Base-by-base conservation (phyloP, 1,284 basidiomycete species). In the Ganoderma meredithae region DNA sequence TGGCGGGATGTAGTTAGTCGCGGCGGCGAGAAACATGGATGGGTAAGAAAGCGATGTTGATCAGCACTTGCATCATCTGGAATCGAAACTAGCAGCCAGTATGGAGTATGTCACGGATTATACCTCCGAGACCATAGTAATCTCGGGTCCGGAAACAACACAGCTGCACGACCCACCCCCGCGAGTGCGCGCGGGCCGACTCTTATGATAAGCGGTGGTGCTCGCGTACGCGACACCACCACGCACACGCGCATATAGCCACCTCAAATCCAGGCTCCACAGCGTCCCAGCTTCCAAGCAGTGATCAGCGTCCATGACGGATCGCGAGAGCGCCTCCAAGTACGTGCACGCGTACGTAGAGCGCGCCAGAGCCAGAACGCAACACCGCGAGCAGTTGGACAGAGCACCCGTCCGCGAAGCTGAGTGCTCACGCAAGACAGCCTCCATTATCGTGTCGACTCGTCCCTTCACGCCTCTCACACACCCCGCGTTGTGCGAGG, bases 381-480 rank as follows among this genome's bases (percentile, higher is more conserved):
- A 1, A 3, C 27, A 31, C 27, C 27, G 27, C 27, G 27, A 31
- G 27, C 27, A 31, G 27, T 31, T 3, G 27, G 1, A 3, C 44
- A 47, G n/a, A 47, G n/a, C 27, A 39, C 44, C 33, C 62, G 47
- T 53, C 19, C 62, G 44, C 62, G 62, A 60, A 49, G 58, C 64
- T 7, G 7, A 36, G 33, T 36, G 36, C 36, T 65, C 49, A 31
- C 58, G 61, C 47, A 22, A 49, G 47, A 49, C 47, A 49, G 47
- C 47, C 22, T 49, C 25, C 13, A 22, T 22, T 13, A 49, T 25
- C 47, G 44, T 19, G 19, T 47, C 44, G n/a, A 8, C 44, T 8
- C 36, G 36, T 36, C n/a, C 44, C 4, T 22, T 9, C 4, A 31
- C 27, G 27, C 27, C 27, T 31, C 27, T 31, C 27, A 31, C 27